Evolutionary conservation across 192 early-diverging fungal genomes (phyloP).

Genomic region (Coemansia sp.): DNA sequence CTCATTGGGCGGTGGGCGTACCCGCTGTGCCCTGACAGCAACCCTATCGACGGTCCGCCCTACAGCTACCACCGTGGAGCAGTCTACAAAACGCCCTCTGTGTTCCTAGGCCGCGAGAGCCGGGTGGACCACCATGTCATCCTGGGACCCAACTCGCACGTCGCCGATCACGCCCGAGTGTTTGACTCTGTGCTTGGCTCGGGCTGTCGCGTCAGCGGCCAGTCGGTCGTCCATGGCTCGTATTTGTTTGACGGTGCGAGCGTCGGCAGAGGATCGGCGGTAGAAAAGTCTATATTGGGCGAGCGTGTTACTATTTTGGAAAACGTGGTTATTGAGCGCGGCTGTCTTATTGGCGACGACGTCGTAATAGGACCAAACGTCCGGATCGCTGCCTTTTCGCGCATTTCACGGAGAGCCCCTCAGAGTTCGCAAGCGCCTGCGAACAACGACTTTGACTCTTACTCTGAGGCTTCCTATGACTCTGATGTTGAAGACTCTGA

Average conservation of each 20-base stretch:
- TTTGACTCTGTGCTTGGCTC: constrained; percentile 84
- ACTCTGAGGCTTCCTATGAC: constrained; percentile 11
- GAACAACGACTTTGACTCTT: constrained; percentile 25
- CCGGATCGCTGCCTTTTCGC: constrained; percentile 67
- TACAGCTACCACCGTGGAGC: constrained; percentile 79
- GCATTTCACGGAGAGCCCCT: constrained; percentile 56
- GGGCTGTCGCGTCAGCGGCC: constrained; percentile 78
- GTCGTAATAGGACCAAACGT: constrained; percentile 74
- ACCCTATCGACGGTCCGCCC: constrained; percentile 66
- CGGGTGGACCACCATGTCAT: constrained; percentile 77
- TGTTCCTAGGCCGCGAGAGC: constrained; percentile 71
- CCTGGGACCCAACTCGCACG: constrained; percentile 75
- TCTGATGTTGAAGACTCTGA: background rate
- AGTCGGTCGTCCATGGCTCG: constrained; percentile 78
- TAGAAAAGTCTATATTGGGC: constrained; percentile 79
- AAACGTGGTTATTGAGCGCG: constrained; percentile 69
- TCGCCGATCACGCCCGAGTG: constrained; percentile 76
- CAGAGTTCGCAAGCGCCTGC: constrained; percentile 16
- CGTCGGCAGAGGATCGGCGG: constrained; percentile 69
- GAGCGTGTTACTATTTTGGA: constrained; percentile 69
- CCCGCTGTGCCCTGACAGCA: constrained; percentile 92
- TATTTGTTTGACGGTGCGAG: constrained; percentile 84
- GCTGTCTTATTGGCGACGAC: constrained; percentile 75
- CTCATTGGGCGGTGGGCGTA: constrained; percentile 92
- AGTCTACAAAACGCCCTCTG: constrained; percentile 82